phyloP scores from a whole-genome alignment of 805 yeast genomes.

The Ogataea paraovalis region DNA sequence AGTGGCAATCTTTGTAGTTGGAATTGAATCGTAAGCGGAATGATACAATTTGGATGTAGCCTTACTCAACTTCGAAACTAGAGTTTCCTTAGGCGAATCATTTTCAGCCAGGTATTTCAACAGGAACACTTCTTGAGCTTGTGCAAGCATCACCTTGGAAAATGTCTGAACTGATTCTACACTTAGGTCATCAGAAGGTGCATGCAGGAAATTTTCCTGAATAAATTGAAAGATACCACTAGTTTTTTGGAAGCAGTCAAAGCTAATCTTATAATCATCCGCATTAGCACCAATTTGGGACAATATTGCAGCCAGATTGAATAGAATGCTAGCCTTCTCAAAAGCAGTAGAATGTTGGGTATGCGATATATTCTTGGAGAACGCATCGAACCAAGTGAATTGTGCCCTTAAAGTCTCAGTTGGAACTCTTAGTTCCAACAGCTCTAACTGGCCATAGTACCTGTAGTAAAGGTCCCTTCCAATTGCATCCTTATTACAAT shows the following conservation, averaged over 20 bases:
- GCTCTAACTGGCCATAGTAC: slow-evolving; percentile 79
- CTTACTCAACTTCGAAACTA: slow-evolving; percentile 72
- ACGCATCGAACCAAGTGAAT: slow-evolving; percentile 83
- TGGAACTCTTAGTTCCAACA: slow-evolving; percentile 74
- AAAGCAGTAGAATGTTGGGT: slow-evolving; percentile 81
- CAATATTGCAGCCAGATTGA: slow-evolving; percentile 67
- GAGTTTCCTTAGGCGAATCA: slow-evolving; percentile 50
- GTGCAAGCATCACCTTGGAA: slow-evolving; percentile 67
- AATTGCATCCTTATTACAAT: slow-evolving; percentile 31
- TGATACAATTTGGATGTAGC: slow-evolving; percentile 56
- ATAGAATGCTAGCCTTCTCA: slow-evolving; percentile 82
- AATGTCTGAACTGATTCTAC: slow-evolving; percentile 67
- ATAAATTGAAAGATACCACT: slow-evolving; percentile 74
- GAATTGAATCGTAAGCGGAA: slow-evolving; percentile 44
- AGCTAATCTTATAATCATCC: slow-evolving; percentile 52
- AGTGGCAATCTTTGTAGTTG: slow-evolving; percentile 27
- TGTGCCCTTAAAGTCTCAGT: slow-evolving; percentile 45
- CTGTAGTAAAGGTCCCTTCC: slow-evolving; percentile 56
- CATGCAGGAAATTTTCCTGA: slow-evolving; percentile 79
- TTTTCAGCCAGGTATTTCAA: slow-evolving; percentile 51
- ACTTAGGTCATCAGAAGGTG: slow-evolving; percentile 76
- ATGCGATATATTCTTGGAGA: slow-evolving; percentile 40
- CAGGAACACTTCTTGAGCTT: slow-evolving; percentile 83
- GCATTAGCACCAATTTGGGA: slow-evolving; percentile 45
- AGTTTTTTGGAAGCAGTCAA: slow-evolving; percentile 63